Base-by-base conservation (phyloP, 306 rosid genomes). In the Quercus dentata region DNA sequence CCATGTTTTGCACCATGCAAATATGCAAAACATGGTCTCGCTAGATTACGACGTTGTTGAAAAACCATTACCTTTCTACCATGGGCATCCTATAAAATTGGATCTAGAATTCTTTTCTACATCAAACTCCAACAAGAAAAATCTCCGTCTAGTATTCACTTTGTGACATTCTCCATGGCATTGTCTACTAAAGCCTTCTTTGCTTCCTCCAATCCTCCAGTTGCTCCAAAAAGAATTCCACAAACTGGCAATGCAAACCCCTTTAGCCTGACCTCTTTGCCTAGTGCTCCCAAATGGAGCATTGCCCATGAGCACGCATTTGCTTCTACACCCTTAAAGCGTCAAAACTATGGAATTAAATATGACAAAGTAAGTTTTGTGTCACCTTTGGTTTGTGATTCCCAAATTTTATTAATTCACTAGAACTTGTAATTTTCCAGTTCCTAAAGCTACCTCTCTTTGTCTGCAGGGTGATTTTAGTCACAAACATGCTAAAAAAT, bases 401-500 rank as follows among this genome's bases (percentile, higher is more conserved):
- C 7, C 11, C 0, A 4, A 2, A 27, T 18, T 17, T 19, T 27
- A 14, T 54, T 17, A 6, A 3, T 17, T 56, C 0, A 15, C 25
- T 52, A 69, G 20, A 51, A 49, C 38, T 71, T 72, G 44, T 5
- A 13, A 17, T 5, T 27, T 52, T 7, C 21, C 6, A 1, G 3
- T 27, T 19, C 18, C 15, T 6, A 54, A 1, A 28, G 8, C 31
- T 54, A 56, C 1, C 6, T 72, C 81, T 46, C 85, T 85, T 5
- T 73, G 52, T 15, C 69, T 55, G 5, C 82, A 88, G 13, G 69
- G 55, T 12, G 17, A 11, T 25, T 4, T 74, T 54, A 35, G 55
- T n/a, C 27, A 19, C 46, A 35, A 20, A n/a, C 55, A 19, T 31
- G 67, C 55, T 8, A 15, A n/a, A 9, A 74, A 56, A 56, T 1